A percentile compares a stretch with the other conserved stretches of the same genome.
Evolutionary conservation across 495 filamentous ascomycete species (phyloP).

Genomic region (Neurospora intermedia): DNA sequence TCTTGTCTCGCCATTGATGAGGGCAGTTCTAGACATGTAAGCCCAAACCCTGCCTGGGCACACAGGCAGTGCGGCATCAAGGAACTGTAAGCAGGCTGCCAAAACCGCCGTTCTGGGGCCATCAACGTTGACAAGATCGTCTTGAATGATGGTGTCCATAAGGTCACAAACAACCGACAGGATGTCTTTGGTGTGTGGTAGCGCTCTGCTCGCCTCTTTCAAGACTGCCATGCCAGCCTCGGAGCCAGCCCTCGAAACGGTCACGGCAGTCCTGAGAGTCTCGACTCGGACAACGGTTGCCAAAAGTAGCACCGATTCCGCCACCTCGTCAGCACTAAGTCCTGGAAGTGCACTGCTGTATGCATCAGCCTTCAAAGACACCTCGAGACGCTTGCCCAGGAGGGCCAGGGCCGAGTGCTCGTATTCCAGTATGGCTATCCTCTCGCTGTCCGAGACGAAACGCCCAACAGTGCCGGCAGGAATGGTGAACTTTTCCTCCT

Average conservation of each 20-base stretch:
- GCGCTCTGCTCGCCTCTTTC: conserved; percentile 60
- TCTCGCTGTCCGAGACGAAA: conserved; percentile 52
- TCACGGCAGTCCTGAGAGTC: conserved; percentile 16
- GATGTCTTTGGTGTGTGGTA: conserved; percentile 66
- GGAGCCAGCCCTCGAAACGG: conserved; percentile 12
- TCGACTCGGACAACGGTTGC: conserved; percentile 33
- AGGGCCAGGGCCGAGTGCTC: conserved; percentile 68
- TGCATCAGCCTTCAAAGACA: conserved; percentile 31
- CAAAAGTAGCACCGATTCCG: conserved; percentile 31
- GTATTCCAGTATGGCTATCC: conserved; percentile 49
- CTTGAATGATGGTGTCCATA: conserved; percentile 64
- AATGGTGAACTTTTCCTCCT: conserved; percentile 38
- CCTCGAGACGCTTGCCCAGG: conserved; percentile 62
- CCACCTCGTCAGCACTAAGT: conserved; percentile 25
- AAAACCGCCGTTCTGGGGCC: conserved; percentile 50
- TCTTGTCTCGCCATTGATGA: conserved; percentile 62
- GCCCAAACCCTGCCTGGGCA: conserved; percentile 80
- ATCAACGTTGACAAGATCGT: conserved; percentile 40
- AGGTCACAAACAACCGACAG: conserved; percentile 72
- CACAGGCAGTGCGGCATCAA: conserved; percentile 56
- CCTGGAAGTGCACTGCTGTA: conserved; percentile 23
- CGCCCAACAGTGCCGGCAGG: conserved; percentile 58
- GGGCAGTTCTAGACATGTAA: conserved; percentile 65
- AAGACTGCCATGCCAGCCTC: conserved; percentile 42
- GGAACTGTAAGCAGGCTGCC: conserved; percentile 67